Evolutionary conservation across 441 rosid species (phyloP).

Genomic region (Populus hybrid): DNA sequence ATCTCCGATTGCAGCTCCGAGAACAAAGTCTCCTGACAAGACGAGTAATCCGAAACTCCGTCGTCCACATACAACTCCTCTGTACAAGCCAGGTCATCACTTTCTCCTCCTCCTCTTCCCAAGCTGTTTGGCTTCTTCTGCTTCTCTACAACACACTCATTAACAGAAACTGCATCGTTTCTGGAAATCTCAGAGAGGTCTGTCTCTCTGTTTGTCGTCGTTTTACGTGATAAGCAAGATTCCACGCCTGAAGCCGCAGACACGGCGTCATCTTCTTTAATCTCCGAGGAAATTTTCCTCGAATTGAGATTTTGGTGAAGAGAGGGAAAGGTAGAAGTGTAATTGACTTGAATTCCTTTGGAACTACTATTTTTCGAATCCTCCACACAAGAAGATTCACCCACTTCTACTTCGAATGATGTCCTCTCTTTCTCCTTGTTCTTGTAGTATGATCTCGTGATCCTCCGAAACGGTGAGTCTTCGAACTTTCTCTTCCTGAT

Average conservation of each 20-base stretch:
- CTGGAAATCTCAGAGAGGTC: conserved; percentile 40
- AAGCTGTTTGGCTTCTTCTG: conserved; percentile 18
- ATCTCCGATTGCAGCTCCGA: conserved; percentile 57
- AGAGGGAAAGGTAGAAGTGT: not conserved
- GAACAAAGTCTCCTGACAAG: conserved; percentile 37
- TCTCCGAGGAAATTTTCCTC: conserved; percentile 24
- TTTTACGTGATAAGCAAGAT: conserved; percentile 30
- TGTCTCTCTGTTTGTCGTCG: conserved; percentile 30
- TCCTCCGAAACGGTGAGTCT: conserved; percentile 38
- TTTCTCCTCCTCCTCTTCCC: conserved; percentile 16
- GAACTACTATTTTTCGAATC: not conserved
- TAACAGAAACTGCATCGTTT: conserved; percentile 26
- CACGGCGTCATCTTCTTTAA: conserved; percentile 39
- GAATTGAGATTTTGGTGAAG: not conserved
- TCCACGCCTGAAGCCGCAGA: conserved; percentile 54
- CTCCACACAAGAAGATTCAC: conserved; percentile 57
- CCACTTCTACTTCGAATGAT: conserved; percentile 41
- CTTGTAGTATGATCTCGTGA: conserved; percentile 52
- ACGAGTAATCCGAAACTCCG: conserved; percentile 40
- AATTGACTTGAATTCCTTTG: not conserved
- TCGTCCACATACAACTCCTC: conserved; percentile 58
- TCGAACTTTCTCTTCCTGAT: conserved; percentile 26
- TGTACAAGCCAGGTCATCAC: conserved; percentile 66
- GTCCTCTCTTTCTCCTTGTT: conserved; percentile 22
- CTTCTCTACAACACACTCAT: conserved; percentile 36